These are phyloP conservation scores for Neurospora tetraspora DNA, from an alignment of 495 filamentous ascomycete species.

Conservation along the genomic window DNA sequence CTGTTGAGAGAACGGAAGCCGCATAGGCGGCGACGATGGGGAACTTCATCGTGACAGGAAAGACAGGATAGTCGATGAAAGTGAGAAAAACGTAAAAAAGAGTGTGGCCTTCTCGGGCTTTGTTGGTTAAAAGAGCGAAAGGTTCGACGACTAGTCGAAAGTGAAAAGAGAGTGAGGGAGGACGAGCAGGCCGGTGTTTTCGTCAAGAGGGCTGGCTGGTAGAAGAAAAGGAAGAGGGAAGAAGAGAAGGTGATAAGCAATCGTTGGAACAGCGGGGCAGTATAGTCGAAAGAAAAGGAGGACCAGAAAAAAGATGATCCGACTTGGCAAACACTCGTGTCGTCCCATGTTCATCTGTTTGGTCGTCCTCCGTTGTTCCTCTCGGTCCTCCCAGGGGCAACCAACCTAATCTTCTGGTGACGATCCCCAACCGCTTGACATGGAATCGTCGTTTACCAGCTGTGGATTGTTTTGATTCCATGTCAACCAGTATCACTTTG, in stretches of 20 bases:
- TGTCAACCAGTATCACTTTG: background rate
- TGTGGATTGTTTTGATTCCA: background rate
- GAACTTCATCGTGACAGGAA: constrained; percentile 16
- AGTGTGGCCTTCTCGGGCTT: background rate
- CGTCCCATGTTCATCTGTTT: background rate
- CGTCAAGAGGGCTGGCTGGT: background rate
- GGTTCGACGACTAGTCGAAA: background rate
- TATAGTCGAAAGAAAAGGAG: constrained; percentile 6
- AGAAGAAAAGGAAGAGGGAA: background rate
- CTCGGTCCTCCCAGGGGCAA: background rate
- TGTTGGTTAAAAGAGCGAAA: background rate
- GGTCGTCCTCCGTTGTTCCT: background rate
- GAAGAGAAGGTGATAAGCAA: background rate
- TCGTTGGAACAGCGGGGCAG: constrained; percentile 6
- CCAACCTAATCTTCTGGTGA: background rate
- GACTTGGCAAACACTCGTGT: background rate
- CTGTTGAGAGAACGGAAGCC: constrained; percentile 17
- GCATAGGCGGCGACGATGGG: constrained; percentile 13
- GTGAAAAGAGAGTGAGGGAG: constrained; percentile 1
- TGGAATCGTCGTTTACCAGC: background rate
- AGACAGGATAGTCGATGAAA: background rate
- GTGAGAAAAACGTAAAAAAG: background rate
- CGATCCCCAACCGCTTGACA: background rate
- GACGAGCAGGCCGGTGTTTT: background rate
- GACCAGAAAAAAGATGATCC: constrained; percentile 1